Percentiles rank a stretch among this genome's conserved stretches.
phyloP scores from a whole-genome alignment of 1,284 basidiomycete species.

The Leccinum griseonigrum region DNA sequence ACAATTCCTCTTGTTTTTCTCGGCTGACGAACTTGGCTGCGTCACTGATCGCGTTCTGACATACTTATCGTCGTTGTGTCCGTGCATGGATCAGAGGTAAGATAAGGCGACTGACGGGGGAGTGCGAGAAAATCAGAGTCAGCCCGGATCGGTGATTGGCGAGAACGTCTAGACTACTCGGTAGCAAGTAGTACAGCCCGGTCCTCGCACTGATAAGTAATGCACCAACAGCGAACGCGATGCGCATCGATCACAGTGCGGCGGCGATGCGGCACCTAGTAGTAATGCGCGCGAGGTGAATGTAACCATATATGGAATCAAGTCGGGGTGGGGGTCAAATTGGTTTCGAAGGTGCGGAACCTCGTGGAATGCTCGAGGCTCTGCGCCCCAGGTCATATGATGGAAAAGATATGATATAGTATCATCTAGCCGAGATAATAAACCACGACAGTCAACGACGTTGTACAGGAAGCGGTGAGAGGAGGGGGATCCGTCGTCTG shows the following conservation, averaged over 20 bases:
- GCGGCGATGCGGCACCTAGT: background rate
- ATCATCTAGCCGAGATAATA: conserved; percentile 30
- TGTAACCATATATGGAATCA: conserved; percentile 21
- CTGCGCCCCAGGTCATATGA: background rate
- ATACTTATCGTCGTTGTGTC: background rate
- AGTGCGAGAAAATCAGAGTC: background rate
- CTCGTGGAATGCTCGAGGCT: conserved; percentile 29
- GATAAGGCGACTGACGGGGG: background rate
- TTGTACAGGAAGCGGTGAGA: background rate
- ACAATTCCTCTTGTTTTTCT: background rate
- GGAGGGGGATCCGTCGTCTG: background rate
- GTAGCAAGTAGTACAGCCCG: background rate
- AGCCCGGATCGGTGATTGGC: background rate
- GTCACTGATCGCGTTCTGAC: background rate
- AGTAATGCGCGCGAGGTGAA: conserved; percentile 6
- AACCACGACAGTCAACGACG: background rate
- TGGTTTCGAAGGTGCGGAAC: conserved; percentile 4
- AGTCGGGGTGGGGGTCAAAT: background rate
- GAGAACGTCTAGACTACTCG: background rate
- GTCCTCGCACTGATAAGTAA: background rate
- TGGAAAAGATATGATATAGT: background rate
- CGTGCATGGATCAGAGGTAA: background rate
- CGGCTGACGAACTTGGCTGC: background rate
- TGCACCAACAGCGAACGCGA: background rate
- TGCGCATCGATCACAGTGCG: background rate